Conservation (phyloP, 1,139 yeast genomes). For the Hyphopichia khmerensis region DNA sequence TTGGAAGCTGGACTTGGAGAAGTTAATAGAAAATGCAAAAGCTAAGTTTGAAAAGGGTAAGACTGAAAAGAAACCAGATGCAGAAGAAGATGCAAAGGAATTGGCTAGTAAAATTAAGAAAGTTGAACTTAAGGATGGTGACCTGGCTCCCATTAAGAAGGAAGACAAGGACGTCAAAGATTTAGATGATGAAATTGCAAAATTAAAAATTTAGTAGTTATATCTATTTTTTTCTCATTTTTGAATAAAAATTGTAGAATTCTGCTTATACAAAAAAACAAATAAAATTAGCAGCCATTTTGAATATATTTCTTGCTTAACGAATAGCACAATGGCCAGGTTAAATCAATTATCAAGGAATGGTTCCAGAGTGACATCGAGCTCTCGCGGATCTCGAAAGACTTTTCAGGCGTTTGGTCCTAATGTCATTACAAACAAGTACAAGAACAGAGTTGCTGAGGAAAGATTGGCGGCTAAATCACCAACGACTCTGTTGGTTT, state of each 20-base stretch:
- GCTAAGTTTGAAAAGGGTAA: slow-evolving; percentile 4
- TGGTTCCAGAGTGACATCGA: too few relatives aligned
- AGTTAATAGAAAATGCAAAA: slow-evolving; percentile 23
- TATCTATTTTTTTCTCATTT: neutral
- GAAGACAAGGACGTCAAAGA: slow-evolving; percentile 3
- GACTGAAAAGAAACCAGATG: slow-evolving; percentile 1
- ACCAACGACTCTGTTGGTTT: neutral
- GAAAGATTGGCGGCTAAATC: slow-evolving; percentile 2
- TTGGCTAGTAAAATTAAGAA: slow-evolving; percentile 7
- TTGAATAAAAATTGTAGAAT: neutral
- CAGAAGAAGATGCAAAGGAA: slow-evolving; percentile 3
- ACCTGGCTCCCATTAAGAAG: neutral
- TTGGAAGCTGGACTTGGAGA: slow-evolving; percentile 57
- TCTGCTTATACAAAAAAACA: neutral
- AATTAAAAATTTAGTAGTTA: slow-evolving; percentile 8
- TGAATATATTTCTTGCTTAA: too few relatives aligned
- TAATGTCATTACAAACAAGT: too few relatives aligned
- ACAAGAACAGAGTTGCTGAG: neutral
- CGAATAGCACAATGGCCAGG: too few relatives aligned
- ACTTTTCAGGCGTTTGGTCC: too few relatives aligned
- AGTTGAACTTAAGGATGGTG: slow-evolving; percentile 4
- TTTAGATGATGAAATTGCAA: slow-evolving; percentile 8
- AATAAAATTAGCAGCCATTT: too few relatives aligned
- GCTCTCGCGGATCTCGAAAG: too few relatives aligned
- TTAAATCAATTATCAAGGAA: too few relatives aligned